Base-by-base conservation (phyloP, 2,329 filamentous ascomycete species). In the Neopestalotiopsis sp. region DNA sequence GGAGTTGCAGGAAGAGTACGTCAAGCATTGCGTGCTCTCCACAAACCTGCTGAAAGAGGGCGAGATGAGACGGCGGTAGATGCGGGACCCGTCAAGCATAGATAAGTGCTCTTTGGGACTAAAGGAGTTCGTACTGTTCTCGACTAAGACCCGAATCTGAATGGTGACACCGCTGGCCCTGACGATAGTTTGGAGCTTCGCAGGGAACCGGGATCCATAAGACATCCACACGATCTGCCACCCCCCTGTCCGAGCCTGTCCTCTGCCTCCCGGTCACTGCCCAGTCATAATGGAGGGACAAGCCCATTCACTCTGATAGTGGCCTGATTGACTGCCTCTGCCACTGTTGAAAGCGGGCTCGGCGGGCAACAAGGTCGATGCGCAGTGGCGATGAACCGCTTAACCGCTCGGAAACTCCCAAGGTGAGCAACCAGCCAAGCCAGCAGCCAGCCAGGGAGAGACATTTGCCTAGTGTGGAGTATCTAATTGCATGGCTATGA, bases 121-220 rank as follows among this genome's bases (percentile, higher is more conserved):
- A 53, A 62, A 62, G 59, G 59, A 62, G 59, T 62, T 62, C 30
- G 45, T 30, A 62, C 30, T 62, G 32, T 62, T 5, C 30, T 9
- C 59, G 45, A 34, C 59, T 64, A 64, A 45, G 28, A 64, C 61
- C 61, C 20, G 45, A 64, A 64, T 34, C 61, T 64, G 61, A 64
- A 64, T 64, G 38, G 61, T 53, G 61, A 64, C 61, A 64, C 59
- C 32, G 34, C 34, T 62, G 59, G 59, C 59, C 59, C 28, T 40
- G 34, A 34, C 32, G 59, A 62, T 62, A 62, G 59, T 62, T 62
- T 62, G 32, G 59, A 38, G 28, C n/a, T 34, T 28, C n/a, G 14
- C 59, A 62, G 59, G 59, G 59, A 20, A 42, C 59, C n/a, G 28
- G 59, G 32, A 13, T 38, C 32, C 59, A 34, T 62, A 34, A 30